Conservation (phyloP, 2,329 filamentous ascomycete genomes). For the Pleoardoris graminearum region DNA sequence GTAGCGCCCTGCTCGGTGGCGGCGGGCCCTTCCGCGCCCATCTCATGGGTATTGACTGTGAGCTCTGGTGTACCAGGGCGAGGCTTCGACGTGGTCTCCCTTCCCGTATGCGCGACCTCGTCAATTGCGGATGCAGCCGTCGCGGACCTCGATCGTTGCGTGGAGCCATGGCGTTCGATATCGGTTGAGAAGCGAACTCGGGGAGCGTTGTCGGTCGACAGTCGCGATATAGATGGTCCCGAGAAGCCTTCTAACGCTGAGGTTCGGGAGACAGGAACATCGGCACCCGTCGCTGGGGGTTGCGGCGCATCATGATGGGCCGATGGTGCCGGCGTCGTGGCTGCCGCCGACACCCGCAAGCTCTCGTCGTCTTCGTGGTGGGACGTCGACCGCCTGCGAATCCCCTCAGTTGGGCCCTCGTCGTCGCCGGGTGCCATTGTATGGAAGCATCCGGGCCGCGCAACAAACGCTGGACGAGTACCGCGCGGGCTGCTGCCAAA, state of each 20-base stretch:
- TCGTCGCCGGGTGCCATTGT: slow-evolving; percentile 34
- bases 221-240: slow-evolving; percentile 29
- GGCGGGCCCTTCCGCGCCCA: slow-evolving; percentile 19
- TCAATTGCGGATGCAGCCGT: slow-evolving; percentile 20
- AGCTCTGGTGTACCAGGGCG: slow-evolving; percentile 40
- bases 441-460: slow-evolving; percentile 21
- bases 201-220: slow-evolving; percentile 32
- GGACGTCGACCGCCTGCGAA: slow-evolving; percentile 34
- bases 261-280: slow-evolving; percentile 20
- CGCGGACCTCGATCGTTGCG: slow-evolving; percentile 19
- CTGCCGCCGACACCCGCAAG: slow-evolving; percentile 14
- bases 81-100: slow-evolving; percentile 17
- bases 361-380: slow-evolving; percentile 30
- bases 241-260: slow-evolving; percentile 28
- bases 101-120: slow-evolving; percentile 17
- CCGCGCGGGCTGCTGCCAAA: not conserved
- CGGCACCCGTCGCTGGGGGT: slow-evolving; percentile 13
- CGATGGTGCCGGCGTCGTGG: slow-evolving; percentile 10
- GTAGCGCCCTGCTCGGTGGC: slow-evolving; percentile 10
- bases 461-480: not conserved
- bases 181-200: slow-evolving; percentile 46
- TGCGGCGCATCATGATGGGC: slow-evolving; percentile 8
- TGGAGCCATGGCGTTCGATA: slow-evolving; percentile 29
- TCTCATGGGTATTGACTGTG: slow-evolving; percentile 38
- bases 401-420: slow-evolving; percentile 28